Evolutionary conservation across 345 rosid genomes (phyloP), one percentile per base, ranked within the genome.

Genomic region (Populus ilicifolia): DNA sequence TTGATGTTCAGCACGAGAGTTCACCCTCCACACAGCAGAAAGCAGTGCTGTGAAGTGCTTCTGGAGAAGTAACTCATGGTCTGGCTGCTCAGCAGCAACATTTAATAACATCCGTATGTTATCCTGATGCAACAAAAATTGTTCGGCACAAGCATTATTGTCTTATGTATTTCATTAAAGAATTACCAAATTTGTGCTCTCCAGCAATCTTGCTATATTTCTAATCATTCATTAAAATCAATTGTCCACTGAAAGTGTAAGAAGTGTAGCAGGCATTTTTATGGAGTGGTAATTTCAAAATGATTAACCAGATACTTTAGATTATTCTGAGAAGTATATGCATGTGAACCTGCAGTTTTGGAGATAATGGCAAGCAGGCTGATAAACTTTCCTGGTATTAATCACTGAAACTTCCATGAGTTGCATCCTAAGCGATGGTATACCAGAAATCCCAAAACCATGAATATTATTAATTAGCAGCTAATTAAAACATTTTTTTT

Each of bases 21-120:
- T 81, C 66, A 54, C 82, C 90, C 87, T 89, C 99, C 99, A 92
- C 33, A 89, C 87, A 21, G 98, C 83, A 74, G 98, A 87, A 72
- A 96, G 92, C 80, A 96, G 81, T 68, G 93, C 93, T 10, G 94
- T 86, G 79, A 92, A 96, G 86, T 96, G 99, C 83, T 83, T 92
- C 83, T 91, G 99, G 71, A 96, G 93, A 69, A 96, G 97, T 75
- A 88, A 87, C 85, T 96, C 99, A 38, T 84, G 85, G 82, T 96
- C 97, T 74, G 91, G 92, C 85, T 87, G 92, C 80, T 89, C 96
- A 65, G 91, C 83, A 71, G 90, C 88, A 85, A 91, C 85, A 80
- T 86, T 87, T 80, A 96, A 83, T 70, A 96, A 91, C 82, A 80
- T 78, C 74, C 89, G 87, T 39, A 94, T 79, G 76, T 94, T 89